Base-by-base conservation (phyloP, 148 eudicot species). In the Cornus florida region DNA sequence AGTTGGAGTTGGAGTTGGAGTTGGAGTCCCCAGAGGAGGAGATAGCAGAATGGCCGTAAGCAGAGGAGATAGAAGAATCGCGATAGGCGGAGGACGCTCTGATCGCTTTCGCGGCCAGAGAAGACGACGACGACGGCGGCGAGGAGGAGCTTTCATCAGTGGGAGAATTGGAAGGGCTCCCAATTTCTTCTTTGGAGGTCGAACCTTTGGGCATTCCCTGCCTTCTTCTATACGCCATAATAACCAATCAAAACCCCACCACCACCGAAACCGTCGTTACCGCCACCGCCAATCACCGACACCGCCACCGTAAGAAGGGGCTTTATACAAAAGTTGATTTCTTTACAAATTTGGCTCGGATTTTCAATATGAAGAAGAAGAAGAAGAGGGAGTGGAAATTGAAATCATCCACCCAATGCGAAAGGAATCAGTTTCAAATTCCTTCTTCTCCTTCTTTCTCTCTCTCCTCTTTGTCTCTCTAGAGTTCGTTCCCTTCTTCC, bases 31-130 rank as follows among this genome's bases (percentile, higher is more conserved):
- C 77, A 9, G 83, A 75, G 4, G 89, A 82, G 48, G 78, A 69
- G n/a, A 81, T 66, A 50, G 80, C 74, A 56, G 85, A 80, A 17
- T 78, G 82, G 24, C 75, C 82, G 39, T 87, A 87, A 17, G 81
- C 89, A 14, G 87, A 87, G 67, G 89, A 87, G 57, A 87, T 85
- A 60, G 89, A 87, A 2, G 89, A 68, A 33, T 87, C 87, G 50
- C 82, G 73, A 62, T 71, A 77, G 13, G 87, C 81, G 6, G 89
- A 76, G 1, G 89, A 87, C 20, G 89, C 89, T 84, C 87, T 79
- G 60, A 87, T 84, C 39, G 89, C 89, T 80, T 84, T 87, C 53
- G 89, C 75, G 59, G 85, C 89, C 5, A 87, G 87, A 16, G 88
- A 86, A 16, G 88, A n/a, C n/a, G n/a, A n/a, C n/a, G n/a, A n/a